Conservation (phyloP, 176 grass and related monocot genomes). For the Canna indica region DNA sequence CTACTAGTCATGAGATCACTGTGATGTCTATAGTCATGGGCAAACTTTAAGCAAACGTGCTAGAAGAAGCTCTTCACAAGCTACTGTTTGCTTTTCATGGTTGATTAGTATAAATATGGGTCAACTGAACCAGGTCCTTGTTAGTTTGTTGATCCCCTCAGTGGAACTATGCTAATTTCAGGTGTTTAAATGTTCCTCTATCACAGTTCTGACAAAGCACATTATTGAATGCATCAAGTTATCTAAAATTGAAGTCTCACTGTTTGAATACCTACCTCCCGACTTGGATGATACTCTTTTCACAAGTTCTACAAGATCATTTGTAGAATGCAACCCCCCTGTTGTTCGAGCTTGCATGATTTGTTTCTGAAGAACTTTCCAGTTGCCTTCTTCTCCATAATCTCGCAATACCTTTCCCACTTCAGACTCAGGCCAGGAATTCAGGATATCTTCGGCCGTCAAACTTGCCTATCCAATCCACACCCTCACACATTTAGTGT, state of each 20-base stretch:
- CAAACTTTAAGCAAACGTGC: not conserved
- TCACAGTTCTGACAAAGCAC: constrained; percentile 2
- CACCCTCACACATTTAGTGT: not conserved
- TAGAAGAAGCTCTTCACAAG: not conserved
- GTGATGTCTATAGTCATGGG: not conserved
- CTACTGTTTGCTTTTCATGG: not conserved
- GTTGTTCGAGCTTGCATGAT: constrained; percentile 44
- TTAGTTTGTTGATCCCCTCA: not conserved
- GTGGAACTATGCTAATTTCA: not conserved
- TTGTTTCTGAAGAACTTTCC: constrained; percentile 62
- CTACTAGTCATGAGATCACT: not conserved
- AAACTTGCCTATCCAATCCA: constrained; percentile 52
- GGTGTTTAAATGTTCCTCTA: not conserved
- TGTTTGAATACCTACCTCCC: constrained; percentile 29
- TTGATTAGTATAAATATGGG: not conserved
- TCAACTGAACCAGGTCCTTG: not conserved
- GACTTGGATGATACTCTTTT: constrained; percentile 40
- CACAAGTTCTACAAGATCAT: constrained; percentile 61
- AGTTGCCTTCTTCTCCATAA: constrained; percentile 91
- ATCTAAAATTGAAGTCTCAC: not conserved
- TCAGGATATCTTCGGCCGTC: constrained; percentile 83
- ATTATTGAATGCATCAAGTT: not conserved
- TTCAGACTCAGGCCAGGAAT: constrained; percentile 81
- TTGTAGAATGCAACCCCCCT: constrained; percentile 47
- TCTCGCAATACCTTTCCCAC: constrained; percentile 73